phyloP scores from a whole-genome alignment of 2,329 filamentous ascomycete species.

The Penicillium verrucosum region DNA sequence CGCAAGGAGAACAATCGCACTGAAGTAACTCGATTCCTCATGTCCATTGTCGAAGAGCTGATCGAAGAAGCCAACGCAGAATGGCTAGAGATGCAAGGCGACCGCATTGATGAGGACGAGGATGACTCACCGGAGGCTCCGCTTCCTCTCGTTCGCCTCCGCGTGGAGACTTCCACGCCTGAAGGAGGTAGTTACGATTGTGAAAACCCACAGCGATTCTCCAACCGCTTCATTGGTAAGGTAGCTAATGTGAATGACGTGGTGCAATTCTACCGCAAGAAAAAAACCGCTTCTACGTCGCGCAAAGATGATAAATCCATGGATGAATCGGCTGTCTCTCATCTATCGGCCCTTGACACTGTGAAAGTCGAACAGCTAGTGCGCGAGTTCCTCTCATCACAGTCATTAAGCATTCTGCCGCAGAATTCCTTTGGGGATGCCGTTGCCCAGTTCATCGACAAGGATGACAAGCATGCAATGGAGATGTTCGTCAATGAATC shows the following conservation, averaged over 20 bases:
- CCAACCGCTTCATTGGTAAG: slow-evolving; percentile 82
- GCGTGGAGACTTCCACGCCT: slow-evolving; percentile 83
- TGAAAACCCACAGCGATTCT: slow-evolving; percentile 95
- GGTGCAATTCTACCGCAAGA: slow-evolving; percentile 88
- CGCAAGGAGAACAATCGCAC: slow-evolving; percentile 79
- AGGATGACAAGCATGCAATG: slow-evolving; percentile 92
- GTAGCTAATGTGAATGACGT: slow-evolving; percentile 95
- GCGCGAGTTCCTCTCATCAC: slow-evolving; percentile 77
- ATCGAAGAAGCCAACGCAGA: slow-evolving; percentile 79
- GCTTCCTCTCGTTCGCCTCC: slow-evolving; percentile 79
- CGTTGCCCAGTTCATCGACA: slow-evolving; percentile 87
- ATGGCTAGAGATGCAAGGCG: slow-evolving; percentile 74
- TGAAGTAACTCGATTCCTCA: slow-evolving; percentile 73
- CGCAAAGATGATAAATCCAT: slow-evolving; percentile 55
- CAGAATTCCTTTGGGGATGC: slow-evolving; percentile 92
- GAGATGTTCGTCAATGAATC: slow-evolving; percentile 73
- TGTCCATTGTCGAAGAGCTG: slow-evolving; percentile 75
- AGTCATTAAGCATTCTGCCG: slow-evolving; percentile 87
- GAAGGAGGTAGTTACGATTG: slow-evolving; percentile 83
- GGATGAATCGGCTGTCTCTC: slow-evolving; percentile 60
- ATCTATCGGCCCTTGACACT: slow-evolving; percentile 63
- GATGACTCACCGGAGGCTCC: slow-evolving; percentile 60
- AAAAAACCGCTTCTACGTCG: slow-evolving; percentile 53
- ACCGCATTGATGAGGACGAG: slow-evolving; percentile 51
- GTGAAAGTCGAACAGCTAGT: slow-evolving; percentile 89